Percentiles rank a stretch among this genome's conserved stretches.
Conservation (phyloP, 768 basidiomycete species). For the Hydnum rufescens region DNA sequence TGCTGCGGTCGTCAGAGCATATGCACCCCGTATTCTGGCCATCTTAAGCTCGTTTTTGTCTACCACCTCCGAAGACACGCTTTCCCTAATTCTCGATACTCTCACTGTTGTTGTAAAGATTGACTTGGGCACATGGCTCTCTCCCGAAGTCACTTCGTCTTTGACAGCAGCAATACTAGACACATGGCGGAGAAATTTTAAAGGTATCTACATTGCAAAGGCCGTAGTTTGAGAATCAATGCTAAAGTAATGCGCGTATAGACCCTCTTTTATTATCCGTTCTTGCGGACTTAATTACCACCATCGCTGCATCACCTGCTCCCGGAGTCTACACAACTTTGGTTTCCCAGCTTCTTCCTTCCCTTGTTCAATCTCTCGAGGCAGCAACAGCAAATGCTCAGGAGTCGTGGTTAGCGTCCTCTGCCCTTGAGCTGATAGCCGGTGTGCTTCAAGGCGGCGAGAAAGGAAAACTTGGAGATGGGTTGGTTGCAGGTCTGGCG, state of each 20-base stretch:
- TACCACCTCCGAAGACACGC: conserved; percentile 66
- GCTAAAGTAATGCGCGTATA: conserved; percentile 14
- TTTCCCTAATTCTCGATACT: conserved; percentile 74
- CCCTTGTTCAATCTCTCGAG: conserved; percentile 44
- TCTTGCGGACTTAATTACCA: conserved; percentile 57
- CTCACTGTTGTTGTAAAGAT: conserved; percentile 61
- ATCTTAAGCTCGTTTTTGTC: conserved; percentile 71
- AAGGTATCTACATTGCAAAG: conserved; percentile 34
- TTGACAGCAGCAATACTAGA: conserved; percentile 50
- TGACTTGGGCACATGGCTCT: conserved; percentile 53
- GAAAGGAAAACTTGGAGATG: conserved; percentile 44
- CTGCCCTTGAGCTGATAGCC: conserved; percentile 65
- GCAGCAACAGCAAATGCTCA: conserved; percentile 27
- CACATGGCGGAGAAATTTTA: conserved; percentile 73
- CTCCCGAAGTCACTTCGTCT: conserved; percentile 39
- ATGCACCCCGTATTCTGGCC: conserved; percentile 54
- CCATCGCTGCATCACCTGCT: conserved; percentile 41
- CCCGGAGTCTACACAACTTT: conserved; percentile 50
- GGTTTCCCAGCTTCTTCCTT: conserved; percentile 52
- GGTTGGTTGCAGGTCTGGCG: conserved; percentile 59
- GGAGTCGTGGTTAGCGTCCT: conserved; percentile 57
- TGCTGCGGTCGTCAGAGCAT: conserved; percentile 35
- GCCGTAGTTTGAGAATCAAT: background rate
- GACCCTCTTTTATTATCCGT: conserved; percentile 84
- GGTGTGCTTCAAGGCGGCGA: conserved; percentile 50